A percentile compares a stretch with the other conserved stretches of the same genome.
phyloP scores from a whole-genome alignment of 2,329 filamentous ascomycete genomes.

The Lachnellula suecica region DNA sequence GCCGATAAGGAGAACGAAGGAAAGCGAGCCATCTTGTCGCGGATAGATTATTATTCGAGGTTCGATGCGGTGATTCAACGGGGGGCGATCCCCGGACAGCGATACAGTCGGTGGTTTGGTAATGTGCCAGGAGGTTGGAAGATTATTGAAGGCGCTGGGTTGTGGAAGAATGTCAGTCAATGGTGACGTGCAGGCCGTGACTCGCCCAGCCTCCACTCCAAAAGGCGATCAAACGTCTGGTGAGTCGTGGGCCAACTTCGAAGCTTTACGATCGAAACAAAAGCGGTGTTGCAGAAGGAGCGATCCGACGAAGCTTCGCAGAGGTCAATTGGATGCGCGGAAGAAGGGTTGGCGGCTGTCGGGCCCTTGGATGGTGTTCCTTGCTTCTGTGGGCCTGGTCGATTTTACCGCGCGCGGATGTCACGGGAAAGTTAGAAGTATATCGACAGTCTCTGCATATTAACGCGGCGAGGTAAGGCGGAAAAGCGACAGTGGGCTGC shows the following conservation, averaged over 20 bases:
- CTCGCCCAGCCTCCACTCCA: constrained; percentile 11
- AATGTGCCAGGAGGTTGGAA: constrained; percentile 5
- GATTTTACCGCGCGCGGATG: not conserved
- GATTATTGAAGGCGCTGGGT: constrained; percentile 2
- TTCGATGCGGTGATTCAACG: not conserved
- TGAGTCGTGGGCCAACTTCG: constrained; percentile 3
- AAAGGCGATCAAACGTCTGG: constrained; percentile 17
- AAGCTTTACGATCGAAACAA: constrained; percentile 11
- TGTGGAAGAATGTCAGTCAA: not conserved
- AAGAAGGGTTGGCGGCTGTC: not conserved
- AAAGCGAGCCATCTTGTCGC: constrained; percentile 28
- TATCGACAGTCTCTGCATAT: not conserved
- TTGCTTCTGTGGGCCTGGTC: not conserved
- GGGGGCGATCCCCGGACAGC: constrained; percentile 13
- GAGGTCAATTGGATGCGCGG: constrained; percentile 9
- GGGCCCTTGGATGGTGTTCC: constrained; percentile 31
- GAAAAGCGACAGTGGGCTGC: no score
- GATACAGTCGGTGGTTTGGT: not conserved
- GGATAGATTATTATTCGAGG: constrained; percentile 14
- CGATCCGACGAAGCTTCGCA: constrained; percentile 1
- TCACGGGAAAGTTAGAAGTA: not conserved
- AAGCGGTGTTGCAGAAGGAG: constrained; percentile 6
- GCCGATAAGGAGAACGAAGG: constrained; percentile 21
- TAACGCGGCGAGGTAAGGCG: not conserved
- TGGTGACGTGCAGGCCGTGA: constrained; percentile 13